phyloP scores from a whole-genome alignment of 768 basidiomycete genomes.

The Postia placenta region DNA sequence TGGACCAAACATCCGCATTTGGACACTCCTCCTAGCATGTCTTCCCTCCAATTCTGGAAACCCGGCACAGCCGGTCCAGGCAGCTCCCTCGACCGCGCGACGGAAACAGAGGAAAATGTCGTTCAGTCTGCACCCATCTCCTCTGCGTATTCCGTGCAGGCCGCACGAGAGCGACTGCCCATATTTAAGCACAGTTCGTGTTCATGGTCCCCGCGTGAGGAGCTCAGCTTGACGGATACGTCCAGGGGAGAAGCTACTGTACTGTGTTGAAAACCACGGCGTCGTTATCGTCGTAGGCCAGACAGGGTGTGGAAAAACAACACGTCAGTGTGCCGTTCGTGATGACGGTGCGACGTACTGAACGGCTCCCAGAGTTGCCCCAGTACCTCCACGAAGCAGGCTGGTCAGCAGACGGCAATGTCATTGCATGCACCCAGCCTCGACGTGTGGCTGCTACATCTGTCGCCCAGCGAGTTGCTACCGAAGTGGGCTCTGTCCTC shows the following conservation, averaged over 20 bases:
- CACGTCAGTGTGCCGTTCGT: conserved; percentile 56
- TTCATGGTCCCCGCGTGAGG: neutral
- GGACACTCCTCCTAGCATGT: conserved; percentile 27
- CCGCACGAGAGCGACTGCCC: conserved; percentile 77
- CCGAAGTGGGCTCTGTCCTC: conserved; percentile 83
- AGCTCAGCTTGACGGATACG: neutral
- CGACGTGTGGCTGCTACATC: conserved; percentile 92
- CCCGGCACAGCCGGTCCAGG: conserved; percentile 83
- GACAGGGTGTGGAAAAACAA: conserved; percentile 97
- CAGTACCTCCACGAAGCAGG: conserved; percentile 92
- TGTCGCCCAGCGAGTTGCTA: conserved; percentile 84
- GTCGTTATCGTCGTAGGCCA: conserved; percentile 89
- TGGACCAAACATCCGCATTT: conserved; percentile 3
- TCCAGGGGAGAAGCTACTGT: conserved; percentile 72
- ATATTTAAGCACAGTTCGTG: conserved; percentile 83
- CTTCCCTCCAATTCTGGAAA: conserved; percentile 77
- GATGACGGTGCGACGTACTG: conserved; percentile 4
- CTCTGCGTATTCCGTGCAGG: conserved; percentile 55
- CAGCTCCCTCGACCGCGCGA: conserved; percentile 78
- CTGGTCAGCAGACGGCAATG: conserved; percentile 79
- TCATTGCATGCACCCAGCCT: conserved; percentile 92
- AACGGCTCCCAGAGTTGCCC: conserved; percentile 65
- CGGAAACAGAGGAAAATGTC: conserved; percentile 69
- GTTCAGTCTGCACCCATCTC: conserved; percentile 57
- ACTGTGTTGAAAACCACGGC: conserved; percentile 77